These are phyloP conservation scores for Proliferodiscus dingleyae DNA, from an alignment of 2,329 filamentous ascomycete genomes.

Conservation along the genomic window DNA sequence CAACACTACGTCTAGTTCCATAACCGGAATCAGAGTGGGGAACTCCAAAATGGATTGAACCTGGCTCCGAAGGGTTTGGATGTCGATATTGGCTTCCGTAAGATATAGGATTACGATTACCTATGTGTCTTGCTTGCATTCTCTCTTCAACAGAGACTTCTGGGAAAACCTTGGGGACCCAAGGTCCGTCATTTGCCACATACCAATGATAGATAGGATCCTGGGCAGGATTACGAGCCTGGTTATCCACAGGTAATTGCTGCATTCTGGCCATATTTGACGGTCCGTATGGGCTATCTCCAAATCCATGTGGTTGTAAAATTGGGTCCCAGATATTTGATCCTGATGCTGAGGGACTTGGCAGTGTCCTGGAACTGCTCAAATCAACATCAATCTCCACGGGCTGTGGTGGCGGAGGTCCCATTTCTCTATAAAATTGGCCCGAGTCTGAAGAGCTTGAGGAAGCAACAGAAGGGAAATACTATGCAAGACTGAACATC, in stretches of 20 bases:
- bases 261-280: conserved; percentile 17
- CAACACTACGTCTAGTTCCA: conserved; percentile 29
- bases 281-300: conserved; percentile 22
- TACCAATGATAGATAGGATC: conserved; percentile 35
- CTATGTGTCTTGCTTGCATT: conserved; percentile 18
- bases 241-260: conserved; percentile 18
- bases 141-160: conserved; percentile 21
- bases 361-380: conserved; percentile 25
- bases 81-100: conserved; percentile 29
- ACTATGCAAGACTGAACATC: conserved; percentile 22
- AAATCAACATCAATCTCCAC: conserved; percentile 30
- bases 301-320: conserved; percentile 16
- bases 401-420: conserved; percentile 22
- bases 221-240: conserved; percentile 18
- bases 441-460: conserved; percentile 19
- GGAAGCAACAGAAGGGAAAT: conserved; percentile 19
- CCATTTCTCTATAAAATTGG: conserved; percentile 26
- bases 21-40: conserved; percentile 34
- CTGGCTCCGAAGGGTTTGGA: conserved; percentile 26
- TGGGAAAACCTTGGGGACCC: conserved; percentile 36
- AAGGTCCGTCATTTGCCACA: conserved; percentile 38
- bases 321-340: conserved; percentile 21
- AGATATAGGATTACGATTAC: conserved; percentile 19
- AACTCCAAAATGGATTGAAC: conserved; percentile 22
- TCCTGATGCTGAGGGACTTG: conserved; percentile 21